phyloP scores from a whole-genome alignment of 805 yeast genomes.

The Wickerhamiella bombiphila region DNA sequence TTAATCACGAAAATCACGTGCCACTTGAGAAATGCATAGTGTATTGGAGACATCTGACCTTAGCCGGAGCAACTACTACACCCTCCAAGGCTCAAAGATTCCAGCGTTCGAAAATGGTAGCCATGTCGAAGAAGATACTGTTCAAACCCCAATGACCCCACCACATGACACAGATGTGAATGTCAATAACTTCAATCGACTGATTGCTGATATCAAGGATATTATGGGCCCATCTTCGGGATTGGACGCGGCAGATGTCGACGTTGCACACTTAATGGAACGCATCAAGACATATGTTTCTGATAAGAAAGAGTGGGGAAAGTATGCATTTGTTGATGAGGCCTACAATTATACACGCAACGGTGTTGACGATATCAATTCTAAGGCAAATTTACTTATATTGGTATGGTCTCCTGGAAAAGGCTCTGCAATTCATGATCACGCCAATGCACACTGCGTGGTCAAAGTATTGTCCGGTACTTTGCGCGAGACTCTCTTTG shows the following conservation, averaged over 20 bases:
- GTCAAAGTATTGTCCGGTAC: conserved; percentile 53
- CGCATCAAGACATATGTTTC: conserved; percentile 37
- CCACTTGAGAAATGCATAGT: too few relatives aligned
- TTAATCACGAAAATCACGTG: too few relatives aligned
- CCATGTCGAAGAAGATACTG: too few relatives aligned
- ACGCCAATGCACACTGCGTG: conserved; percentile 62
- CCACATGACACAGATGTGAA: not conserved
- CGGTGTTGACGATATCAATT: conserved; percentile 61
- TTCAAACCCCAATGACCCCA: not conserved
- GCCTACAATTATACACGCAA: conserved; percentile 45
- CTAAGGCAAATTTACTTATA: conserved; percentile 50
- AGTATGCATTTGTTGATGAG: conserved; percentile 40
- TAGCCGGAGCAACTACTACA: too few relatives aligned
- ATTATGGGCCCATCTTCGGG: conserved; percentile 28
- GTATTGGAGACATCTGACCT: too few relatives aligned
- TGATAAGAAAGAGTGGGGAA: conserved; percentile 39
- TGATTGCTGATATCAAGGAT: conserved; percentile 24
- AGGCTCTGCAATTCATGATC: conserved; percentile 56
- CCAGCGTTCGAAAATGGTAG: too few relatives aligned
- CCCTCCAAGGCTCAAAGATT: too few relatives aligned
- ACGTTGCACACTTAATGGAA: conserved; percentile 30
- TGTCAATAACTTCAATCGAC: conserved; percentile 18
- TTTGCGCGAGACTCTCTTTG: conserved; percentile 42
- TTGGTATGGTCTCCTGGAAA: conserved; percentile 59
- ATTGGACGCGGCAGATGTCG: conserved; percentile 33